Conservation (phyloP, 225 moss, liverwort and hornwort genomes). For the Lunularia cruciata region DNA sequence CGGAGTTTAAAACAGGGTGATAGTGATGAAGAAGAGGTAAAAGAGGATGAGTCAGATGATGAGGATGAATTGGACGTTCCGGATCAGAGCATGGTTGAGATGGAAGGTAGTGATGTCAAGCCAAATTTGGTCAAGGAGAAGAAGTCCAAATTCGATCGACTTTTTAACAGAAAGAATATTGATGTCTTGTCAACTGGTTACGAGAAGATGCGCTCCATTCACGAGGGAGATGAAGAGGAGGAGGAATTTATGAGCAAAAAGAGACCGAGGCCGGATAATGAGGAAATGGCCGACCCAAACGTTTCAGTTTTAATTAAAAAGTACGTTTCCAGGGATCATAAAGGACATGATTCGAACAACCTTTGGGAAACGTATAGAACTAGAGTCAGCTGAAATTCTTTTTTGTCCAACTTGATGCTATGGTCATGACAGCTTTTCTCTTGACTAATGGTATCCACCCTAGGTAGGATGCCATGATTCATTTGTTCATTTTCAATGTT, state of each 20-base stretch:
- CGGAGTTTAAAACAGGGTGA: slow-evolving; percentile 32
- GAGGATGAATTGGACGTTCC: background rate
- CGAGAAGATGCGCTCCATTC: slow-evolving; percentile 59
- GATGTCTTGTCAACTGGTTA: slow-evolving; percentile 75
- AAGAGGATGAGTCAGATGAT: slow-evolving; percentile 15
- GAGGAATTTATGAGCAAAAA: slow-evolving; percentile 74
- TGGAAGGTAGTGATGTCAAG: slow-evolving; percentile 22
- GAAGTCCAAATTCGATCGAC: slow-evolving; percentile 78
- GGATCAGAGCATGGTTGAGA: background rate
- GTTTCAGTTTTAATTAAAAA: slow-evolving; percentile 2
- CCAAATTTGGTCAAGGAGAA: slow-evolving; percentile 49
- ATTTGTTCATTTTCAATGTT: no score
- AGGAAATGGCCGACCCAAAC: slow-evolving; percentile 38
- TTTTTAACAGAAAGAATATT: slow-evolving; percentile 76
- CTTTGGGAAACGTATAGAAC: no score
- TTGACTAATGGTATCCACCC: no score
- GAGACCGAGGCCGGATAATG: slow-evolving; percentile 53
- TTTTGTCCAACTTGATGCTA: no score
- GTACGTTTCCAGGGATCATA: no score
- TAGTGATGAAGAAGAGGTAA: slow-evolving; percentile 50
- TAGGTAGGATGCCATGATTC: no score
- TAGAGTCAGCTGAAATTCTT: no score
- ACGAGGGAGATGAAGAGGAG: slow-evolving; percentile 33
- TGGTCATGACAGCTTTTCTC: no score
- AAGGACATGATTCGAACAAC: no score